phyloP scores from a whole-genome alignment of 106 monocot species.

The Acanthochlamys bracteata region DNA sequence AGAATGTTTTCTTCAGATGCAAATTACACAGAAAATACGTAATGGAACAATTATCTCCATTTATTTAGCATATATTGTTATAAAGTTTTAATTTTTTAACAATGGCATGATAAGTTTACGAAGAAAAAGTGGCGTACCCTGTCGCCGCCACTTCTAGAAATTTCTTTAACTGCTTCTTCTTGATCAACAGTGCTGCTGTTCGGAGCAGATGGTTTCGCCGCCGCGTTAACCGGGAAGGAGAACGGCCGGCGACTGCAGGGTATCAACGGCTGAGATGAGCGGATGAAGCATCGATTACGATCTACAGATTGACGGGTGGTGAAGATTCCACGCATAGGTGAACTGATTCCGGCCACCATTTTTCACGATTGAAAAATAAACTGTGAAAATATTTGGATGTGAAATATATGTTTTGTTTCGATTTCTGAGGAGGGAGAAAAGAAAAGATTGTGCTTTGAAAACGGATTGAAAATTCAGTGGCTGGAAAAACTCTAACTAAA shows the following conservation, averaged over 20 bases:
- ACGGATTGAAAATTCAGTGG: no score
- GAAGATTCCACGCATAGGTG: background rate
- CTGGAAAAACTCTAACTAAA: no score
- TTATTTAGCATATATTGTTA: no score
- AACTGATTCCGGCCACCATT: background rate
- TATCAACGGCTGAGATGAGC: constrained; percentile 7
- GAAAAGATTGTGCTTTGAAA: no score
- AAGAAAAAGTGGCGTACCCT: constrained; percentile 20
- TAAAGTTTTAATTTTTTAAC: no score
- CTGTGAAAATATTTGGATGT: background rate
- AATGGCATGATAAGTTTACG: background rate
- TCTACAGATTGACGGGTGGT: background rate
- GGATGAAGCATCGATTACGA: constrained; percentile 9
- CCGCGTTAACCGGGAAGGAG: constrained; percentile 9
- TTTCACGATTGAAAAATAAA: background rate
- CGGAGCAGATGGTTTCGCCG: background rate
- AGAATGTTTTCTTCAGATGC: background rate
- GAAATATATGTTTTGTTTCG: background rate
- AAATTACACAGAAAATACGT: background rate
- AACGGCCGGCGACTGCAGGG: background rate
- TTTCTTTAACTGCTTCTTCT: constrained; percentile 22
- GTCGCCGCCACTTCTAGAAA: constrained; percentile 11
- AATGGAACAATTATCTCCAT: background rate
- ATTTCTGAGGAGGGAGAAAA: background rate
- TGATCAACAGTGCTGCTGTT: constrained; percentile 12